These are phyloP conservation scores for Phialophora expanda DNA, from an alignment of 2,329 filamentous ascomycete species.

Conservation along the genomic window DNA sequence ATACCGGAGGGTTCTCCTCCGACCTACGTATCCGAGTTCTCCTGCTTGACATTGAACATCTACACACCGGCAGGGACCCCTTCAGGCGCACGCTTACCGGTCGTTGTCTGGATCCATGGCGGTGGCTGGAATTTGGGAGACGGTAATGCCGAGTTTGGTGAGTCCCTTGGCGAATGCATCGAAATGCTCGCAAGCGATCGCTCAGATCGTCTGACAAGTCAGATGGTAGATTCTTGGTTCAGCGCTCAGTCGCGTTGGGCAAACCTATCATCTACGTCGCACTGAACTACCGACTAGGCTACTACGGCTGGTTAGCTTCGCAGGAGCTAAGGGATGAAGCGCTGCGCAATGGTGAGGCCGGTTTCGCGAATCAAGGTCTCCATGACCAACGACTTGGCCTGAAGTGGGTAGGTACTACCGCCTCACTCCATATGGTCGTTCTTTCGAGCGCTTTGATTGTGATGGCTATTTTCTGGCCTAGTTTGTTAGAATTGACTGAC, in stretches of 20 bases:
- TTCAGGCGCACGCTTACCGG: slow-evolving; percentile 41
- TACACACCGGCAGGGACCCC: slow-evolving; percentile 39
- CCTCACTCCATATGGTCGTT: too few species aligned
- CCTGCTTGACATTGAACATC: slow-evolving; percentile 53
- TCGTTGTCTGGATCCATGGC: slow-evolving; percentile 57
- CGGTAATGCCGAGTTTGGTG: slow-evolving; percentile 20
- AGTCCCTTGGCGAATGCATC: background rate
- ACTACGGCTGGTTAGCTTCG: slow-evolving; percentile 48
- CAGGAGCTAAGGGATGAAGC: slow-evolving; percentile 38
- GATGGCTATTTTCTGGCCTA: too few species aligned
- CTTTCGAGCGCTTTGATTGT: too few species aligned
- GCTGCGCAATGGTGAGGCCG: slow-evolving; percentile 42
- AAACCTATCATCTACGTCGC: slow-evolving; percentile 51
- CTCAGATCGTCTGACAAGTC: too few species aligned
- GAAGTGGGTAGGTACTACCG: slow-evolving; percentile 39
- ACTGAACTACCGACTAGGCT: slow-evolving; percentile 53
- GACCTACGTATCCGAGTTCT: slow-evolving; percentile 50
- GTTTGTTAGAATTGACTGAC: background rate
- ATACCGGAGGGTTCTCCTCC: background rate
- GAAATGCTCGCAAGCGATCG: too few species aligned
- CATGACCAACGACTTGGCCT: slow-evolving; percentile 48
- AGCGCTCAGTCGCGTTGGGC: slow-evolving; percentile 44
- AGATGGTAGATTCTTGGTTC: slow-evolving; percentile 42
- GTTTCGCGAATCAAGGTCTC: slow-evolving; percentile 43
- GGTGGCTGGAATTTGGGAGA: slow-evolving; percentile 18